Evolutionary conservation across 2,329 filamentous ascomycete species (phyloP), one percentile per base, ranked within the genome.

Genomic region (Pestalotiopsis fici): DNA sequence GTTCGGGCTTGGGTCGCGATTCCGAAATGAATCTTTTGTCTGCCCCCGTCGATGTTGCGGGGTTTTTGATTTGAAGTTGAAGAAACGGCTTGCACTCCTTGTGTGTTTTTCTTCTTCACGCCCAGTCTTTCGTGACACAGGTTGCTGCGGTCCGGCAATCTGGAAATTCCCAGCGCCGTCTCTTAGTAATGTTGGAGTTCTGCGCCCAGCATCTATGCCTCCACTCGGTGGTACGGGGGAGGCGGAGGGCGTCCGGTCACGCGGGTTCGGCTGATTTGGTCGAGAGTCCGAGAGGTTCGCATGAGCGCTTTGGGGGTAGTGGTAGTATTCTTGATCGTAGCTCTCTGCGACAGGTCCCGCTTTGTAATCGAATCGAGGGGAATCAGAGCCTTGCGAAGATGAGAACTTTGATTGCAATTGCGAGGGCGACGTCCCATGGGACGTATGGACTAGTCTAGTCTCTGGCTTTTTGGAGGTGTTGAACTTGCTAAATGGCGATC

Each of bases 401-500:
- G 64, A 60, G 64, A 61, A 66, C 28, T 66, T 60, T 56, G 65
- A 66, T 54, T 66, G 59, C 47, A 62, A 55, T 39, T 55, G 50
- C 63, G 59, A 56, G 15, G 63, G 66, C 31, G 59, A 28, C 37
- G 56, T 57, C 35, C 57, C 57, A 31, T 64, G 63, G 4, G 59
- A 62, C 5, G 61, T 56, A 23, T 64, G 61, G 37, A 56, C 28
- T 43, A 23, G 61, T 35, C 59, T 71, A 35, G 70, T 67, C 55
- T 74, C 71, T 25, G 74, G 71, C 47, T 71, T 73, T 61, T 72
- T 73, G 13, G 72, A 27, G 18, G 74, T 69, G 62, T 72, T 75
- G 71, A 76, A 75, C 63, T 74, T 77, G 72, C 74, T 73, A 67
- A 77, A 74, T 9, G 76, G 76, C 35, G 76, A 77, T 55, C 75